Evolutionary conservation across 805 yeast species (phyloP), one percentile per base, ranked within the genome.

Genomic region (Cyberlindnera misumaiensis): DNA sequence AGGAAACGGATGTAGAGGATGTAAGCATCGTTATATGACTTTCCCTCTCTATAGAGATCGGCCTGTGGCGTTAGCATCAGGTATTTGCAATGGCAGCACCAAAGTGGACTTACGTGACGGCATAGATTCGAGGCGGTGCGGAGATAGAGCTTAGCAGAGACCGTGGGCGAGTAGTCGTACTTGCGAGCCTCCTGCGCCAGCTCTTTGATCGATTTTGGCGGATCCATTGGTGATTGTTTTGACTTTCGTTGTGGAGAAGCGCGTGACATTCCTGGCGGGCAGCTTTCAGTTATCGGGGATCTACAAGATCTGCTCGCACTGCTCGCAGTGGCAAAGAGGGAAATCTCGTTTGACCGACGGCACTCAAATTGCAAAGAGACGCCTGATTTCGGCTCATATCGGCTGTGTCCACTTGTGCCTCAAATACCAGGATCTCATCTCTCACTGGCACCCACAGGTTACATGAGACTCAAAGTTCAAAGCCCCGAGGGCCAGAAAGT

Each of bases 1-100:
- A 80, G 69, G 47, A 75, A 79, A 40, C 88, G 58, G 32, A 72
- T 59, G 49, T 77, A 78, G 39, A 77, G 58, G 24, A 76, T 56
- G 49, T 72, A 81, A 0, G 85, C 75, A 41, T 71, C 73, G 30
- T 66, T 69, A 30, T 60, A 51, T 22, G 70, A 63, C 12, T 64
- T 61, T 31, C 67, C 73, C 15, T 57, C 53, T 14, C 63, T 63
- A 53, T 68, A 75, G 15, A 69, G 56, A 24, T 62, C 60, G 0
- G 78, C 73, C 61, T 70, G 17, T 30, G 24, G 56, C 30, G n/a
- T 25, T 11, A 15, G 32, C 24, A 7, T 5, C 22, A 8, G 20
- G 11, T 27, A 6, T 20, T 11, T 8, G 13, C 16, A 12, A 14
- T 12, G 30, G 16, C 17, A n/a, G n/a, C n/a, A n/a, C 16, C 15